These are phyloP conservation scores for Carex myosuroides DNA, from an alignment of 176 grass and related monocot genomes.

Conservation along the genomic window DNA sequence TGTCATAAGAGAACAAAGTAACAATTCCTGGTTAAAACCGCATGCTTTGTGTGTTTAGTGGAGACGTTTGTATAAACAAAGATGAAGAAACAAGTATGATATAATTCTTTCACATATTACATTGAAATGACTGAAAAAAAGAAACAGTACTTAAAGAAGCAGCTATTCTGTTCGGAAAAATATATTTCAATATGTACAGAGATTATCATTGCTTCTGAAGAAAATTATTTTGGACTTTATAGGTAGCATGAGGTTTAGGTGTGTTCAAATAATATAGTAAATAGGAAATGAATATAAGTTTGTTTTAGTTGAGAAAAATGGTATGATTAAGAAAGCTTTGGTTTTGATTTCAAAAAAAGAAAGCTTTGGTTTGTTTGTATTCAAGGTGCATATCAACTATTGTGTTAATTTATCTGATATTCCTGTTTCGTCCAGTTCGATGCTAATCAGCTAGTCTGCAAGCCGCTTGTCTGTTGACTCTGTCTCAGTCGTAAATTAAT, in stretches of 20 bases:
- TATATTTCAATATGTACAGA: background rate
- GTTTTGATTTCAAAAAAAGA: background rate
- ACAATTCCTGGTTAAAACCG: background rate
- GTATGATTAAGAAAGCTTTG: background rate
- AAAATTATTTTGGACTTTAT: background rate
- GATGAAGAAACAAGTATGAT: background rate
- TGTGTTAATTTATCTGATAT: background rate
- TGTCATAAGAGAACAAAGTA: background rate
- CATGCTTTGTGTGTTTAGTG: background rate
- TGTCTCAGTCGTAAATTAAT: background rate
- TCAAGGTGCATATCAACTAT: background rate
- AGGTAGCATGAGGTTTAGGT: background rate
- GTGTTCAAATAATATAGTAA: background rate
- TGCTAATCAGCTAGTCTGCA: background rate
- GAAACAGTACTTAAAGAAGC: background rate
- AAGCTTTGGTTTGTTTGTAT: background rate
- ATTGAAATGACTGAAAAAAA: background rate
- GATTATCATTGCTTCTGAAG: background rate
- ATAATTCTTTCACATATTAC: background rate
- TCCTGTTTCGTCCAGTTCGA: background rate
- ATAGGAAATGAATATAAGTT: background rate
- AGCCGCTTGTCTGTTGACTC: background rate
- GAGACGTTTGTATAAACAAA: background rate
- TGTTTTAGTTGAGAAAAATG: background rate
- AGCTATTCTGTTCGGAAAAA: background rate